Percentiles rank a stretch among this genome's conserved stretches.
These are phyloP conservation scores for Colletotrichum cordylinicola DNA, from an alignment of 2,329 filamentous ascomycete genomes.

Conservation along the genomic window DNA sequence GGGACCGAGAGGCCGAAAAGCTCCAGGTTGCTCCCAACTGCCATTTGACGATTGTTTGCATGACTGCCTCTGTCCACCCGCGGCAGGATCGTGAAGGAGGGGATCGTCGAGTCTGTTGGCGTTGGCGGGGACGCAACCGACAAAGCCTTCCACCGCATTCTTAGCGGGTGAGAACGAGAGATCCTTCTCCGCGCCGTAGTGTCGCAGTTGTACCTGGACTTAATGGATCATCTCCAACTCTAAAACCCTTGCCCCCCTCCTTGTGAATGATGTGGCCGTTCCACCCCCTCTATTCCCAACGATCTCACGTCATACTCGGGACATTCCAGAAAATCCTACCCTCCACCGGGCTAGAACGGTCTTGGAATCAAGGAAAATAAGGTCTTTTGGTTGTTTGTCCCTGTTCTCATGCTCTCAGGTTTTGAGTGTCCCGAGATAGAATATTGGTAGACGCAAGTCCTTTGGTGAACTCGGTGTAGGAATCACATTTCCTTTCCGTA, in stretches of 20 bases:
- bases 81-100: not conserved
- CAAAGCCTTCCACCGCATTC: not conserved
- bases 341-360: not conserved
- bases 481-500: not conserved
- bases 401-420: not conserved
- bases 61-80: not conserved
- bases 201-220: slow-evolving; percentile 1
- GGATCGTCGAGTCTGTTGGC: not conserved
- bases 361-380: not conserved
- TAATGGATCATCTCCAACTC: not conserved
- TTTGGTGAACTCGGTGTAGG: not conserved
- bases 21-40: not conserved
- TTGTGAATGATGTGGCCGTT: not conserved
- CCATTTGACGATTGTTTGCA: not conserved
- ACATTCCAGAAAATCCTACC: slow-evolving; percentile 4
- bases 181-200: not conserved
- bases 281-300: not conserved
- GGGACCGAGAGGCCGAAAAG: not conserved
- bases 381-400: not conserved
- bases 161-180: not conserved
- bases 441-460: not conserved
- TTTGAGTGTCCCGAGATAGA: not conserved
- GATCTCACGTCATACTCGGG: slow-evolving; percentile 19
- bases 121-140: not conserved
- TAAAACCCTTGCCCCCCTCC: not conserved